Conservation (phyloP, 345 rosid genomes). For the Syzygium aqueum region DNA sequence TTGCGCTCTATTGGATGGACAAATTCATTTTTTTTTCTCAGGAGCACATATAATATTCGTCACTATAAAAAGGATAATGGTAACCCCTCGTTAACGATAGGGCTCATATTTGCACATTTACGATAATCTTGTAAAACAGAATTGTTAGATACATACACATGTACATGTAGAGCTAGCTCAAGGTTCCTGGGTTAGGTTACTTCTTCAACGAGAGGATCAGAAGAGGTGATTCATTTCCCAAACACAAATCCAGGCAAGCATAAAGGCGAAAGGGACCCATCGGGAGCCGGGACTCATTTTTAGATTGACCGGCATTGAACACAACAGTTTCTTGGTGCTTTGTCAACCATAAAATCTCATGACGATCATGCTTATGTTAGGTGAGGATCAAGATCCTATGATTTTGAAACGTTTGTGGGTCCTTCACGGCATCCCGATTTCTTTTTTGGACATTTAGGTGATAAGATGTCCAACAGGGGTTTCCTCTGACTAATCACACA, state of each 20-base stretch:
- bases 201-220: neutral
- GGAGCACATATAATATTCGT: neutral
- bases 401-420: neutral
- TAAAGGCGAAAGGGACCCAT: neutral
- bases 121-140: neutral
- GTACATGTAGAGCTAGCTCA: neutral
- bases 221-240: neutral
- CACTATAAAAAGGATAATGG: neutral
- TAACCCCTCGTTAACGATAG: neutral
- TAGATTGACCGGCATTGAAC: neutral
- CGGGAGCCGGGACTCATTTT: neutral
- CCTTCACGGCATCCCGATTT: neutral
- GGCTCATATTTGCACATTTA: neutral
- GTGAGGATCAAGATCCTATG: neutral
- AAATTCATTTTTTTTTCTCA: neutral
- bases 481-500: neutral
- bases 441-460: neutral
- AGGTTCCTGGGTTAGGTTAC: neutral
- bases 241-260: neutral
- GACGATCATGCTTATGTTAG: neutral
- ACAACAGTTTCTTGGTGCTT: neutral
- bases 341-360: neutral
- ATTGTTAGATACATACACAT: neutral
- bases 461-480: neutral
- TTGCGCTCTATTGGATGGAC: neutral